Evolutionary conservation across 768 basidiomycete genomes (phyloP), one percentile per base, ranked within the genome.

Genomic region (Piloderma croceum): DNA sequence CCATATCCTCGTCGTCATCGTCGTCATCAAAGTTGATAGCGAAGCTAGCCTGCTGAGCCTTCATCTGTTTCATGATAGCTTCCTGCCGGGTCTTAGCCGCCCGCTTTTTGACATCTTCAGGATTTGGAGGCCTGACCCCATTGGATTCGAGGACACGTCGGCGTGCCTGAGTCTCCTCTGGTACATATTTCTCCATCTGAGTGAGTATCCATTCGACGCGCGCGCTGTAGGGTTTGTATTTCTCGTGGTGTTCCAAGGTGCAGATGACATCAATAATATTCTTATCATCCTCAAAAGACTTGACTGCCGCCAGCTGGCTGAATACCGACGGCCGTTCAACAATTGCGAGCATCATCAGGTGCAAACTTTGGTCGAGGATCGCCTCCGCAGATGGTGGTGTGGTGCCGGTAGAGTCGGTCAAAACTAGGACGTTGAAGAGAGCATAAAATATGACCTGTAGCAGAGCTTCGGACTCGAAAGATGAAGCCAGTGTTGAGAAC

Each of bases 41-140:
- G 58, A 93, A 90, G 48, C 81, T 85, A 22, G 81, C 83, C 54
- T 97, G 93, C 53, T 92, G 88, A 19, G 83, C 82, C 53, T 89
- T 90, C 79, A 98, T 97, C 64, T 96, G 83, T 53, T 81, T 78
- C 90, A 99, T 89, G 53, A 99, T 89, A 0, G 87, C 84, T 45
- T 85, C 88, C 58, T 96, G 86, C n/a, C 93, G 71, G 10, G 80
- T 86, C 58, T 91, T 90, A 6, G 89, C 91, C 4, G 91, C 89
- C 21, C 71, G 71, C 57, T 89, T 90, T 69, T 83, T 87, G 31
- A 78, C 74, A 42, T 82, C 81, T 43, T 79, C 83, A 3, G 76
- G 62, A 44, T 82, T 76, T 18, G 68, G 53, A 1, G 63, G 58
- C 11, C 59, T 51, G 4, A 57, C 57, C 4, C 59, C 50, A 5